Percentiles rank a stretch among this genome's conserved stretches.
phyloP scores from a whole-genome alignment of 2,329 filamentous ascomycete species.

The Ampelomyces quisqualis region DNA sequence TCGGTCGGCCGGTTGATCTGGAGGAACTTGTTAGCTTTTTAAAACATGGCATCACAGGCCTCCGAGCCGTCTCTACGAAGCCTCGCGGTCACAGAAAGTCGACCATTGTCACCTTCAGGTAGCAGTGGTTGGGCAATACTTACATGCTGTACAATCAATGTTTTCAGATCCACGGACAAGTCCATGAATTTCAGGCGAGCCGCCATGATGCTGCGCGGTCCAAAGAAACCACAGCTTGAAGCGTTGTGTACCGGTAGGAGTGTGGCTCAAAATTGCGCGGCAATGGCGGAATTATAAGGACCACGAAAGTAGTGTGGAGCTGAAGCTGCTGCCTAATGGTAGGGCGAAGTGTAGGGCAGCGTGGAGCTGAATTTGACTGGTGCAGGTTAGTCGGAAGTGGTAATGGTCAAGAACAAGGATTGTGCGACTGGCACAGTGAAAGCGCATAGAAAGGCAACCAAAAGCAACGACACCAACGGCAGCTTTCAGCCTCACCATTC shows the following conservation, averaged over 20 bases:
- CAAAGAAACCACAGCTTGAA: too few species aligned
- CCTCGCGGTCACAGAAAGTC: too few species aligned
- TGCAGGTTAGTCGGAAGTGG: slow-evolving; percentile 5
- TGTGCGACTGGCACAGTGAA: too few species aligned
- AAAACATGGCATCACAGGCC: too few species aligned
- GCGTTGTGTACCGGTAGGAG: too few species aligned
- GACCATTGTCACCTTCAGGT: too few species aligned
- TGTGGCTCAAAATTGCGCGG: too few species aligned
- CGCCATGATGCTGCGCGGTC: slow-evolving; percentile 36
- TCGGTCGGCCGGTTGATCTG: slow-evolving; percentile 51
- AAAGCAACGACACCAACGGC: too few species aligned
- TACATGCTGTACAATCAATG: slow-evolving; percentile 43
- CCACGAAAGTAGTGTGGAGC: neutral
- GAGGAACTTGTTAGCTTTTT: slow-evolving; percentile 2
- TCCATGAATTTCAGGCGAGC: slow-evolving; percentile 35
- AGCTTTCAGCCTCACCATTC: slow-evolving; percentile 19
- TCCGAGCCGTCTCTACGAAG: too few species aligned
- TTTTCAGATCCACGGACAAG: slow-evolving; percentile 43
- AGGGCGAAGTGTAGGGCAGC: neutral
- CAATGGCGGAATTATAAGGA: neutral
- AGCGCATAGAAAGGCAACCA: slow-evolving; percentile 6
- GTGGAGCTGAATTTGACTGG: slow-evolving; percentile 9
- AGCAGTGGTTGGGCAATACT: slow-evolving; percentile 17
- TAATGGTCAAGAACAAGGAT: neutral
- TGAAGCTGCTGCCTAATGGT: slow-evolving; percentile 7